A percentile compares a stretch with the other conserved stretches of the same genome.
These are phyloP conservation scores for Penicillium sp. DNA, from an alignment of 2,329 filamentous ascomycete genomes.

Conservation along the genomic window DNA sequence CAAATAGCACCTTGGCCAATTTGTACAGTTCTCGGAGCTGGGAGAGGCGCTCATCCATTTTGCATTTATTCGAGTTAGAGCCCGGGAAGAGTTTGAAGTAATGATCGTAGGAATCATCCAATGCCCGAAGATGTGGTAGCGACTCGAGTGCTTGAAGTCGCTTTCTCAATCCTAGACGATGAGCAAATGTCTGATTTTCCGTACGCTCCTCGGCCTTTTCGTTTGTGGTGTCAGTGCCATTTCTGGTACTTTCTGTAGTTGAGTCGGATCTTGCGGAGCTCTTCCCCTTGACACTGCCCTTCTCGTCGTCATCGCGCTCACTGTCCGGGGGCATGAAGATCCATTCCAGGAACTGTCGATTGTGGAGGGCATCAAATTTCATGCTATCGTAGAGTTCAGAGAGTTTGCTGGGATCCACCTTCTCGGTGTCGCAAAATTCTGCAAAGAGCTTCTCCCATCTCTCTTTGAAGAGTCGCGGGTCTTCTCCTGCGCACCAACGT, in stretches of 20 bases:
- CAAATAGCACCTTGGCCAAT: conserved; percentile 90
- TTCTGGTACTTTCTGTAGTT: conserved; percentile 22
- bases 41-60: conserved; percentile 79
- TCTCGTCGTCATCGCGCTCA: conserved; percentile 69
- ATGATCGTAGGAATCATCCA: conserved; percentile 59
- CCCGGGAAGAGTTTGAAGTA: conserved; percentile 93
- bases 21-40: conserved; percentile 91
- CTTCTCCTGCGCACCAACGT: conserved; percentile 95
- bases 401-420: conserved; percentile 97
- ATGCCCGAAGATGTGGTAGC: conserved; percentile 42
- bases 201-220: conserved; percentile 31
- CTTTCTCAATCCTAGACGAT: conserved; percentile 51
- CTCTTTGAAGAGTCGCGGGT: conserved; percentile 90
- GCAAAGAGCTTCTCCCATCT: conserved; percentile 97
- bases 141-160: conserved; percentile 50
- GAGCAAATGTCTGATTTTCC: conserved; percentile 35
- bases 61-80: conserved; percentile 69
- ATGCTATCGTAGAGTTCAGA: conserved; percentile 98
- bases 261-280: conserved; percentile 20
- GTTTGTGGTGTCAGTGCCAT: conserved; percentile 17
- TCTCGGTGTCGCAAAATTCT: conserved; percentile 94
- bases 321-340: conserved; percentile 83
- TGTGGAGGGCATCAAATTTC: conserved; percentile 98
- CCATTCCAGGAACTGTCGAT: conserved; percentile 94
- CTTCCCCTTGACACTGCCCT: conserved; percentile 30